phyloP scores from a whole-genome alignment of 208 protist genomes.

The Trypanosoma conorhini region DNA sequence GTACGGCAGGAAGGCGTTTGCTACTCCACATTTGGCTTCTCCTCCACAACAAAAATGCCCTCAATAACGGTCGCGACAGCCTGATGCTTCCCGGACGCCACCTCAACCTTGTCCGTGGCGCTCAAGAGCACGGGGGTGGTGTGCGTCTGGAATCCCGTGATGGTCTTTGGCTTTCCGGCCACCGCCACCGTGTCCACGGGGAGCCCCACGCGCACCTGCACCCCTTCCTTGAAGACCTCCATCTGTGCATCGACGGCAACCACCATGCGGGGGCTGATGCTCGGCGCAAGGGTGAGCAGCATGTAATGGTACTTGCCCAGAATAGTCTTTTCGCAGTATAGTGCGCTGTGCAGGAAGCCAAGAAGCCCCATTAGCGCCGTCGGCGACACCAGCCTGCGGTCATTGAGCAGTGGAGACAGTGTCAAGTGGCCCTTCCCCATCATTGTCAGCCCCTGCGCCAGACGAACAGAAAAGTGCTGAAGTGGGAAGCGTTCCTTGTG shows the following conservation, averaged over 20 bases:
- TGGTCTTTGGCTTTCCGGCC: constrained; percentile 98
- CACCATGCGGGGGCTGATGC: constrained; percentile 97
- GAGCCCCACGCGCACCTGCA: constrained; percentile 92
- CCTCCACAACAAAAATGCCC: constrained; percentile 85
- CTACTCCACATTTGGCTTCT: constrained; percentile 52
- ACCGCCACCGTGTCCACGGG: constrained; percentile 97
- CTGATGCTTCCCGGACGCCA: constrained; percentile 95
- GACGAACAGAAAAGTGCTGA: constrained; percentile 79
- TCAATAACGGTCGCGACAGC: constrained; percentile 76
- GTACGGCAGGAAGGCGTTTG: neutral
- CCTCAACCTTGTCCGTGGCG: constrained; percentile 96
- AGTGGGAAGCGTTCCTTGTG: constrained; percentile 89
- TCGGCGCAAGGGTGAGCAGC: constrained; percentile 92
- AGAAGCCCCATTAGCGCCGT: constrained; percentile 94
- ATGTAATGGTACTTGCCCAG: constrained; percentile 97
- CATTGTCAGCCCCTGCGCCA: constrained; percentile 96
- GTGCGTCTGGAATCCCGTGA: constrained; percentile 99
- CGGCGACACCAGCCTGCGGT: constrained; percentile 83
- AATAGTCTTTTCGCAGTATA: constrained; percentile 94
- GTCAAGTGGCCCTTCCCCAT: constrained; percentile 99
- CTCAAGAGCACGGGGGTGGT: constrained; percentile 98
- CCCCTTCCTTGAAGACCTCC: constrained; percentile 83
- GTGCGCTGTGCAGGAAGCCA: constrained; percentile 87
- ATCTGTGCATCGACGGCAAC: constrained; percentile 96
- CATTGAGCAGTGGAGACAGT: constrained; percentile 95